These are phyloP conservation scores for Leccinum disarticulatum DNA, from an alignment of 768 basidiomycete species.

Conservation along the genomic window DNA sequence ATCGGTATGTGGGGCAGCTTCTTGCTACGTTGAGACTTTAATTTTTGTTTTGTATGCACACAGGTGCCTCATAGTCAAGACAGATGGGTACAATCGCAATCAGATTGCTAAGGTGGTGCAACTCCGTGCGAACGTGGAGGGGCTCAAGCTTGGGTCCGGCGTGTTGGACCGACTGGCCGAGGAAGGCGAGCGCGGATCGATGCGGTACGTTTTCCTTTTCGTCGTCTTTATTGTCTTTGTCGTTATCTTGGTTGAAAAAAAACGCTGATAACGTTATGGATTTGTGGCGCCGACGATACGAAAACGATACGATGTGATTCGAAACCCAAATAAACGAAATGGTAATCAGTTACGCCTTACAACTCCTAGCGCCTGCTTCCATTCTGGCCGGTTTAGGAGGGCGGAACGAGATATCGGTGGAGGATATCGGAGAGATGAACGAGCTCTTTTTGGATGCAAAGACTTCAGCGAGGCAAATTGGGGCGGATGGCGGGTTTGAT, in stretches of 20 bases:
- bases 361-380: conserved; percentile 86
- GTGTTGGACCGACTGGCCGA: no score
- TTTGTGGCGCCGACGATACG: conserved; percentile 9
- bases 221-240: no score
- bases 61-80: conserved; percentile 95
- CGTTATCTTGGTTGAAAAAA: neutral
- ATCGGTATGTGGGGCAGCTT: conserved; percentile 56
- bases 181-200: no score
- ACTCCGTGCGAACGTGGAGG: conserved; percentile 73
- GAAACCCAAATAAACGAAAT: neutral
- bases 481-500: conserved; percentile 37
- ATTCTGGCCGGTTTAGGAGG: conserved; percentile 81
- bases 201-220: no score
- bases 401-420: conserved; percentile 75
- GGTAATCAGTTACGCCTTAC: conserved; percentile 76
- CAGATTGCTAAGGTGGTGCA: conserved; percentile 87
- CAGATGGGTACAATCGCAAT: conserved; percentile 76
- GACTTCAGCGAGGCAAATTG: conserved; percentile 60
- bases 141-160: conserved; percentile 58
- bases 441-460: conserved; percentile 96
- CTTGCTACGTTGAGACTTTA: neutral
- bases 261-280: conserved; percentile 1
- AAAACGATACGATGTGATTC: neutral
- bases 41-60: neutral
- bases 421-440: conserved; percentile 92